Conservation (phyloP, 164 flowering plant species). For the Vitis cinerea region DNA sequence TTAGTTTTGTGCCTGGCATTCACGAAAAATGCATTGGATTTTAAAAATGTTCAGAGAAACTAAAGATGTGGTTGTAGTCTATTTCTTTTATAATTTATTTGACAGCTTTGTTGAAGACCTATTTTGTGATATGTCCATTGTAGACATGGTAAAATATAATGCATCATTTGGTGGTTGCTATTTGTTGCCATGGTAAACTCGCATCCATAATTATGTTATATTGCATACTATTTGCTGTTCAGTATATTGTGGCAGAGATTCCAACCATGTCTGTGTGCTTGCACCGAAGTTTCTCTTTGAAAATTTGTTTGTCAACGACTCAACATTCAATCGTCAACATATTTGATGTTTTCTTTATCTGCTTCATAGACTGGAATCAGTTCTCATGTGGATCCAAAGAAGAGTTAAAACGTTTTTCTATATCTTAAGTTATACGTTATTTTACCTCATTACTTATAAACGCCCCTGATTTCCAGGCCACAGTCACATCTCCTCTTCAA, state of each 20-base stretch:
- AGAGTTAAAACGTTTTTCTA: background rate
- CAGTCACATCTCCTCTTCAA: constrained; percentile 32
- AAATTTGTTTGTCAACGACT: background rate
- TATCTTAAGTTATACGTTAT: background rate
- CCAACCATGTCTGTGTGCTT: too few relatives aligned
- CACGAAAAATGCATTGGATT: background rate
- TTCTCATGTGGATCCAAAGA: background rate
- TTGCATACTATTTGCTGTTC: too few relatives aligned
- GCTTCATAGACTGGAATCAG: background rate
- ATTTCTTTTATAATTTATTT: background rate
- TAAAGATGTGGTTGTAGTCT: background rate
- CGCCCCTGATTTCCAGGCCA: constrained; percentile 27
- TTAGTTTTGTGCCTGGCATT: background rate
- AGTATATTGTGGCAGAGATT: too few relatives aligned
- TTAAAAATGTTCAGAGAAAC: background rate
- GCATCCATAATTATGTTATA: too few relatives aligned
- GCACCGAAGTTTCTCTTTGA: too few relatives aligned
- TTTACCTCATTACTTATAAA: too few relatives aligned
- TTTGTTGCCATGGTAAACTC: too few relatives aligned
- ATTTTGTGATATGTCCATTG: too few relatives aligned
- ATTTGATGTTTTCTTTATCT: background rate
- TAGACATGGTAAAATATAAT: too few relatives aligned
- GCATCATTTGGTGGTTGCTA: too few relatives aligned
- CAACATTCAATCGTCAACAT: background rate
- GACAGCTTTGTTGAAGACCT: background rate